These are phyloP conservation scores for Ceriops tagal DNA, from an alignment of 345 rosid genomes.

Conservation along the genomic window DNA sequence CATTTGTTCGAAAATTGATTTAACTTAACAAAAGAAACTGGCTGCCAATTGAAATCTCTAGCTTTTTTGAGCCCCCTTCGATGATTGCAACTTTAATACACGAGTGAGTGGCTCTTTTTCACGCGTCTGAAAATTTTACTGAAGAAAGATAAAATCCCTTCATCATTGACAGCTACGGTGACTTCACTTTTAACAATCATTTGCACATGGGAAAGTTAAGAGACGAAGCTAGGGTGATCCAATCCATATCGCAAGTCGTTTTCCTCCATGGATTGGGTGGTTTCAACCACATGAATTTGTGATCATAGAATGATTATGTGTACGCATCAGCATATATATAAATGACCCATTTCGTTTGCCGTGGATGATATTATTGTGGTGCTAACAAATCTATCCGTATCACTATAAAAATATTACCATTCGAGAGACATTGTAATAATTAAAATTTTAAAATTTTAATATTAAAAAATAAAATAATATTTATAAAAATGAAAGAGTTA, in stretches of 20 bases:
- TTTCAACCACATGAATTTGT: conserved; percentile 21
- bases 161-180: conserved; percentile 23
- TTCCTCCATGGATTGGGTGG: conserved; percentile 18
- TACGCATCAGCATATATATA: conserved; percentile 5
- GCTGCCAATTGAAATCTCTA: background rate
- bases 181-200: conserved; percentile 28
- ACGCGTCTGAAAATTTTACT: background rate
- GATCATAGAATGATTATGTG: conserved; percentile 10
- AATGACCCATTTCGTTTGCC: no score
- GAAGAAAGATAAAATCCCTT: background rate
- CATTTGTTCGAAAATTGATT: no score
- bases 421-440: no score
- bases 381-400: no score
- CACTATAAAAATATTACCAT: no score
- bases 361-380: no score
- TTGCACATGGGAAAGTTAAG: conserved; percentile 22
- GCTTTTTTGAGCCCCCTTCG: background rate
- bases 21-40: no score
- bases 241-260: conserved; percentile 22
- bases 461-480: no score
- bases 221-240: conserved; percentile 14
- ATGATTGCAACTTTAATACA: no score
- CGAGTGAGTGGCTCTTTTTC: background rate
- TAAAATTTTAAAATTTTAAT: no score
- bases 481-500: no score